phyloP scores from a whole-genome alignment of 768 basidiomycete species.

The Macrolepiota albuminosa region DNA sequence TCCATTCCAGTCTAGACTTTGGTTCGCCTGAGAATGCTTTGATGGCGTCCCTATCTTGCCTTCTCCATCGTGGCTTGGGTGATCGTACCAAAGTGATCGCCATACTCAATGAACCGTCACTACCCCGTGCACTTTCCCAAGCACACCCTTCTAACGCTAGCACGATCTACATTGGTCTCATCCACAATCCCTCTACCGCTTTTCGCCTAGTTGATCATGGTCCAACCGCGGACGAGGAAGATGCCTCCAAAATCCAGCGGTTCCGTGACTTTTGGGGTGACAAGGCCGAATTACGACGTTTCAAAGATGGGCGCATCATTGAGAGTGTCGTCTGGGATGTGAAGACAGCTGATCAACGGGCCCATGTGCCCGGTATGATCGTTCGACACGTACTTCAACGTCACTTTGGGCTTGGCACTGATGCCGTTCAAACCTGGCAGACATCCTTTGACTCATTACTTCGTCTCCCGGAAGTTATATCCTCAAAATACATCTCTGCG shows the following conservation, averaged over 20 bases:
- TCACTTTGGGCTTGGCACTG: slow-evolving; percentile 65
- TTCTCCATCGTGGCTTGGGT: slow-evolving; percentile 65
- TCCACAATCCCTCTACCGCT: slow-evolving; percentile 68
- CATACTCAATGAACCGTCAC: slow-evolving; percentile 49
- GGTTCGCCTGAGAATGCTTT: slow-evolving; percentile 58
- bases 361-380: slow-evolving; percentile 71
- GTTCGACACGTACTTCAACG: slow-evolving; percentile 66
- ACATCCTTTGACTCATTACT: slow-evolving; percentile 52
- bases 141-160: slow-evolving; percentile 47
- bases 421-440: slow-evolving; percentile 56
- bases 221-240: slow-evolving; percentile 64
- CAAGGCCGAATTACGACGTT: slow-evolving; percentile 88
- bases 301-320: slow-evolving; percentile 90
- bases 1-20: slow-evolving; percentile 47
- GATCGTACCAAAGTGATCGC: slow-evolving; percentile 63
- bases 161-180: slow-evolving; percentile 65
- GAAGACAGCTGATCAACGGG: slow-evolving; percentile 71
- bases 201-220: slow-evolving; percentile 91
- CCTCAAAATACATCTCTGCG: slow-evolving; percentile 35
- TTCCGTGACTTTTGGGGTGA: slow-evolving; percentile 90
- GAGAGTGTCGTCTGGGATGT: slow-evolving; percentile 99
- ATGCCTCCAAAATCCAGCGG: slow-evolving; percentile 41
- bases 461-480: slow-evolving; percentile 52
- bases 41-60: slow-evolving; percentile 43
- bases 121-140: slow-evolving; percentile 44